Evolutionary conservation across 345 rosid genomes (phyloP), one percentile per base, ranked within the genome.

Genomic region (Euphorbia lathyris): DNA sequence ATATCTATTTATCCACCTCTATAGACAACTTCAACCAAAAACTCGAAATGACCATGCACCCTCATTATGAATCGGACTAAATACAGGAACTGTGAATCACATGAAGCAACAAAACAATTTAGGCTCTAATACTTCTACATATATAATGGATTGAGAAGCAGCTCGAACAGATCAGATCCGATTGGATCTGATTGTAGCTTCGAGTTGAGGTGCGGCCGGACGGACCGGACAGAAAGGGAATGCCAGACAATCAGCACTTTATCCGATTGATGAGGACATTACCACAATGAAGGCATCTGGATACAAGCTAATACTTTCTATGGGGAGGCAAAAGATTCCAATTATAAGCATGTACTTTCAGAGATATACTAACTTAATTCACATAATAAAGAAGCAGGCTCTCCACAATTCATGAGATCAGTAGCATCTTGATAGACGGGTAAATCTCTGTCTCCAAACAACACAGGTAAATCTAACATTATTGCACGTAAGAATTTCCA

Each of bases 351-450:
- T 57, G 30, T 32, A 17, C 10, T 0, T 27, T 34, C 47, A 67
- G 25, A 66, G 34, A 20, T 7, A 66, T 12, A 27, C 22, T 29
- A 65, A 12, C 36, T 26, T 25, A 14, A 66, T 22, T 36, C 14
- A 57, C 70, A 66, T 11, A 34, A 9, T 57, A 26, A 36, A 23
- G 62, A 68, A 17, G 27, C 63, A 25, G 25, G 43, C 38, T 27
- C 61, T 29, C 43, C 42, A n/a, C 32, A 56, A 67, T 12, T 67
- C 58, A 22, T 3, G 61, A 55, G 60, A 25, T 63, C 17, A 12
- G 8, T 40, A 19, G 29, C 27, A 17, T 23, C 36, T 55, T 7
- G 13, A 42, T 9, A 57, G 40, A 57, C 40, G 9, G 14, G 20
- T 19, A 23, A 27, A 6, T 52, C 32, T 51, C 55, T 50, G 55